These are phyloP conservation scores for Trametes meyenii DNA, from an alignment of 768 basidiomycete species.

Conservation along the genomic window DNA sequence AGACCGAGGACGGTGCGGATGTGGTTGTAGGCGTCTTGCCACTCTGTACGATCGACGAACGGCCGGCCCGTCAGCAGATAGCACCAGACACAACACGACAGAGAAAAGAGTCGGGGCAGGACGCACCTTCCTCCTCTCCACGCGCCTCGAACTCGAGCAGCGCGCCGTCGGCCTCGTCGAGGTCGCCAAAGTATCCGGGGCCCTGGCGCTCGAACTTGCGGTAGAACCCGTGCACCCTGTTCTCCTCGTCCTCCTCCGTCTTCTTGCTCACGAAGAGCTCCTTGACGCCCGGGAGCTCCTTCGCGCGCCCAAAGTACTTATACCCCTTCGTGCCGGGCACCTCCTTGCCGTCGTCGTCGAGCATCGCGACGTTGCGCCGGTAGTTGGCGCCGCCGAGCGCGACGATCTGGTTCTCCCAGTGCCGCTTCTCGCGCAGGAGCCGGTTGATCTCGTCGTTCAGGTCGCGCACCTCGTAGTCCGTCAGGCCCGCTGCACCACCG, in stretches of 20 bases:
- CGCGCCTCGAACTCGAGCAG: conserved; percentile 71
- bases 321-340: conserved; percentile 97
- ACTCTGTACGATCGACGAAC: conserved; percentile 46
- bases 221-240: conserved; percentile 70
- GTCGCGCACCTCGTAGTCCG: conserved; percentile 95
- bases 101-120: neutral
- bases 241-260: conserved; percentile 89
- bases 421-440: conserved; percentile 90
- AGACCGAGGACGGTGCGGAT: conserved; percentile 58
- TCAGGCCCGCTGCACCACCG: conserved; percentile 71
- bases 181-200: conserved; percentile 88
- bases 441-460: conserved; percentile 98
- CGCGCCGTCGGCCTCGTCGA: conserved; percentile 75
- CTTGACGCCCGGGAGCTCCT: conserved; percentile 92
- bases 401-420: conserved; percentile 99
- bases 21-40: conserved; percentile 61
- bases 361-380: conserved; percentile 88
- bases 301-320: conserved; percentile 99
- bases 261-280: conserved; percentile 92
- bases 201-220: conserved; percentile 90
- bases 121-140: conserved; percentile 74
- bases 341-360: conserved; percentile 94
- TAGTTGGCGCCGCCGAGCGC: conserved; percentile 96
- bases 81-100: neutral
- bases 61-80: neutral